Evolutionary conservation across 257 asterid species (phyloP), one percentile per base, ranked within the genome.

Genomic region (Solanum bukasovii): DNA sequence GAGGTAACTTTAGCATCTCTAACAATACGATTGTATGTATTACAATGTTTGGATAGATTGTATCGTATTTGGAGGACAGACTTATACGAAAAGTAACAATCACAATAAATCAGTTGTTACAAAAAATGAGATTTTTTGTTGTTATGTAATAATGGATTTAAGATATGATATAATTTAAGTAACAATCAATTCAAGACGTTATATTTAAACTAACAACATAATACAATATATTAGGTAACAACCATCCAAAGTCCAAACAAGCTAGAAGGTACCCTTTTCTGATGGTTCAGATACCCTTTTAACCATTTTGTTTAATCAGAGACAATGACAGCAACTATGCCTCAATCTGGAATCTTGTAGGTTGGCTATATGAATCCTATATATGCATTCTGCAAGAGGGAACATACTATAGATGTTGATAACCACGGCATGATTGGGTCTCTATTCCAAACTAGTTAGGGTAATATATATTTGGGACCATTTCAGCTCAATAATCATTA

Each of bases 1-100:
- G 99, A 92, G 99, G 99, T 97, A 93, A 87, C 37, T 65, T 73
- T 10, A 68, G 86, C 31, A 82, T 79, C 40, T 16, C 85, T 79
- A 79, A n/a, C 10, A 10, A n/a, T 27, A 67, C 9, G 9, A 67
- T 29, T 67, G 23, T 70, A 27, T 70, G 77, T 29, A 70, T 29
- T 29, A 27, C 31, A 71, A 71, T 6, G 37, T 27, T 27, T 29
- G 38, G 38, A 6, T 70, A 29, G 38, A 31, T 71, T 71, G 77
- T 70, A 70, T 5, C 23, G 10, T 12, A 27, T 67, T 13, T 67
- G 35, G 18, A 5, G 74, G 77, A 70, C 23, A 31, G 35, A 14
- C 23, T 34, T 31, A 70, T 8, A 13, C 18, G 11, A 27, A 1
- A 68, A 68, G 75, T 68, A 27, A 1, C n/a, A 11, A 71, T 33